A percentile compares a stretch with the other conserved stretches of the same genome.
Evolutionary conservation across 441 rosid genomes (phyloP).

Genomic region (Populus trichocarpa): DNA sequence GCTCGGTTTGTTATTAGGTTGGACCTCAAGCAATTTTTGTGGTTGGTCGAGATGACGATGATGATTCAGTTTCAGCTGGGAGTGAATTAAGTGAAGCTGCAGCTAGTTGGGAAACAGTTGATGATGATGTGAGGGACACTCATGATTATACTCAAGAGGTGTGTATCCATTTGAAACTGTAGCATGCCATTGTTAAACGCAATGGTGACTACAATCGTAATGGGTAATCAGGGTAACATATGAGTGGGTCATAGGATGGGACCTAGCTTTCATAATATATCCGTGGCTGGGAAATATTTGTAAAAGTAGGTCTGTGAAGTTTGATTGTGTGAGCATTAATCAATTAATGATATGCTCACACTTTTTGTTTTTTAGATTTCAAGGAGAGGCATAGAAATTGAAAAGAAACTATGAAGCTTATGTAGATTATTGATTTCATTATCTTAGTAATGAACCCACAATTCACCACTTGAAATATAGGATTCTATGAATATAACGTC

Average conservation of each 20-base stretch:
- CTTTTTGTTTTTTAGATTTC: background rate
- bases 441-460: background rate
- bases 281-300: background rate
- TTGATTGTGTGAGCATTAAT: background rate
- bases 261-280: background rate
- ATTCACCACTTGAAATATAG: too few species aligned
- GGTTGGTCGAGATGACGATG: constrained; percentile 90
- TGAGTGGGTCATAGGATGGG: background rate
- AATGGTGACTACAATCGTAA: constrained; percentile 2
- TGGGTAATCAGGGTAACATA: background rate
- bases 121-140: constrained; percentile 66
- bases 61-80: constrained; percentile 73
- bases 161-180: constrained; percentile 34
- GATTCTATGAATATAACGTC: background rate
- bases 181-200: background rate
- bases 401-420: background rate
- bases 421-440: background rate
- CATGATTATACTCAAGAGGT: constrained; percentile 71
- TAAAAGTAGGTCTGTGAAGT: background rate
- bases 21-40: constrained; percentile 98
- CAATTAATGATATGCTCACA: background rate
- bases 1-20: constrained; percentile 52
- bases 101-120: constrained; percentile 97
- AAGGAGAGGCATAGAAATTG: background rate
- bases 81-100: constrained; percentile 85